Evolutionary conservation across 2,329 filamentous ascomycete genomes (phyloP).

Genomic region (Exophiala sp.): DNA sequence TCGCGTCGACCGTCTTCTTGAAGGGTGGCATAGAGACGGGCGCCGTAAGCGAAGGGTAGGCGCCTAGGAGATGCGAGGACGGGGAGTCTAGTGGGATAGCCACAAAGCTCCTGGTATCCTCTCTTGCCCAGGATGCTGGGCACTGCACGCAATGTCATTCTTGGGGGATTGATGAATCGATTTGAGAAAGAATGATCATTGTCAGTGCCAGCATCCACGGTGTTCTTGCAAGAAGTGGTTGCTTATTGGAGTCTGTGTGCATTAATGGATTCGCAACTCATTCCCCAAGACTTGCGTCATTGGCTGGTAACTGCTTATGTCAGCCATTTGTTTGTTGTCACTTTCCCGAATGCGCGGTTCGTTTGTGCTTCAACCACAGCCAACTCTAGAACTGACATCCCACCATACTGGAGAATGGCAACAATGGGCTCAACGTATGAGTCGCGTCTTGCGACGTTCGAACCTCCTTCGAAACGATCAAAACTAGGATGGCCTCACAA

Average conservation of each 20-base stretch:
- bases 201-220: neutral
- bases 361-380: neutral
- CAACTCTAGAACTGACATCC: neutral
- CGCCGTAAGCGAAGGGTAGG: slow-evolving; percentile 6
- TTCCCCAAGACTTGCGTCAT: neutral
- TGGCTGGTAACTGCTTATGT: neutral
- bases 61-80: slow-evolving; percentile 8
- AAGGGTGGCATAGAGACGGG: slow-evolving; percentile 17
- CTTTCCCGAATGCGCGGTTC: neutral
- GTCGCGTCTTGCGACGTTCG: slow-evolving; percentile 77
- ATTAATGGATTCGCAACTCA: neutral
- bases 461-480: slow-evolving; percentile 57
- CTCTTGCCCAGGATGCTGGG: slow-evolving; percentile 29
- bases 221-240: neutral
- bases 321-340: neutral
- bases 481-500: slow-evolving; percentile 74
- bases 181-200: slow-evolving; percentile 2
- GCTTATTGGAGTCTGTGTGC: neutral
- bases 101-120: slow-evolving; percentile 25
- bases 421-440: slow-evolving; percentile 56
- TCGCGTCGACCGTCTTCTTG: slow-evolving; percentile 10
- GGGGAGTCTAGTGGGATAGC: slow-evolving; percentile 4
- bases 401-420: neutral
- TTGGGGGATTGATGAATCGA: neutral
- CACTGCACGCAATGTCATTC: slow-evolving; percentile 25